phyloP scores from a whole-genome alignment of 257 asterid genomes.

The Gynochthodes officinalis region DNA sequence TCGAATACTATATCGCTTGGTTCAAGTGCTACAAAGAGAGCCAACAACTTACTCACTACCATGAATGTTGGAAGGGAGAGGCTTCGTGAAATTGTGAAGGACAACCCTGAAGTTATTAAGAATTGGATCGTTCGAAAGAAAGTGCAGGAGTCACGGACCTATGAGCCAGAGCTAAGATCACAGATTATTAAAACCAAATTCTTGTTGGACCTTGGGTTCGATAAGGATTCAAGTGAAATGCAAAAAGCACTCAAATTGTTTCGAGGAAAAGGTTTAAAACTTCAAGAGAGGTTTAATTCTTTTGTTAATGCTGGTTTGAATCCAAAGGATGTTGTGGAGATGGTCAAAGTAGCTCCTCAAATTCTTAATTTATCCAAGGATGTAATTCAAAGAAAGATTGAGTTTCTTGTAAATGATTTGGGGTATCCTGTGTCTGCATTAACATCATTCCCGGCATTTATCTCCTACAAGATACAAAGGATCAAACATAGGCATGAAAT shows the following conservation, averaged over 20 bases:
- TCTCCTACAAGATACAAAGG: slow-evolving; percentile 46
- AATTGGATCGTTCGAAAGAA: slow-evolving; percentile 47
- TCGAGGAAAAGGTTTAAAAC: slow-evolving; percentile 61
- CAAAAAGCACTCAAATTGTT: slow-evolving; percentile 45
- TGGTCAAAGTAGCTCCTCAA: slow-evolving; percentile 51
- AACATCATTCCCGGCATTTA: slow-evolving; percentile 38
- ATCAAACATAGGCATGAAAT: slow-evolving; percentile 48
- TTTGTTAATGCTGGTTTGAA: slow-evolving; percentile 49
- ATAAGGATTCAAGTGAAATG: slow-evolving; percentile 56
- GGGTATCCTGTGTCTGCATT: slow-evolving; percentile 46
- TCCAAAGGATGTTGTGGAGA: slow-evolving; percentile 36
- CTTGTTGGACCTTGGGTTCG: slow-evolving; percentile 54
- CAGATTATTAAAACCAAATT: slow-evolving; percentile 44
- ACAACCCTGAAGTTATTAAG: slow-evolving; percentile 51
- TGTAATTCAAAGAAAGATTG: slow-evolving; percentile 44
- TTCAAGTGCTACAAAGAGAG: slow-evolving; percentile 48
- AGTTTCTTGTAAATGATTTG: slow-evolving; percentile 41
- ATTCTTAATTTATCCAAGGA: slow-evolving; percentile 60
- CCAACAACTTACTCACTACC: slow-evolving; percentile 27
- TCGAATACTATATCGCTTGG: slow-evolving; percentile 47
- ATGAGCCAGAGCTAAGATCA: slow-evolving; percentile 29
- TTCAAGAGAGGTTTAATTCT: slow-evolving; percentile 67
- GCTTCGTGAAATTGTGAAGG: slow-evolving; percentile 49
- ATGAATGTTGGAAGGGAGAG: slow-evolving; percentile 39
- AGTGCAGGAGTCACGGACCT: slow-evolving; percentile 26